Evolutionary conservation across 805 yeast genomes (phyloP), one percentile per base, ranked within the genome.

Genomic region (Zygoascus ofunaensis): DNA sequence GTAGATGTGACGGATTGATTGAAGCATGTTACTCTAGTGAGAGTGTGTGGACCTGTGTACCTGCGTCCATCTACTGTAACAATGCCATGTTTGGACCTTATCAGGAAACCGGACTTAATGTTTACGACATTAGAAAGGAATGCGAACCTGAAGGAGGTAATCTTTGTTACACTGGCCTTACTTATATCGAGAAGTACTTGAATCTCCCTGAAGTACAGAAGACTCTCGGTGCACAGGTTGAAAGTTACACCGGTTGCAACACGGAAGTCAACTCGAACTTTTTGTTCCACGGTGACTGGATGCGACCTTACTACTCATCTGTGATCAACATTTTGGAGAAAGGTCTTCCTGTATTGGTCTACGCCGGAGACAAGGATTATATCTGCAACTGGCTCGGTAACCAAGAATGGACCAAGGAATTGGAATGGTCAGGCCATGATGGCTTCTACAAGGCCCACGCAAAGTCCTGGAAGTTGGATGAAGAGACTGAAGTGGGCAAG

Each of bases 331-430:
- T 87, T 49, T 73, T 90, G 54, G 87, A 87, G 50, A 62, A 72
- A 20, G 82, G 73, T 8, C 57, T 89, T 41, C 96, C 96, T 2
- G 89, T 87, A 21, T 73, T 90, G 61, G 73, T 90, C 50, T 90
- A 89, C 57, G 95, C 95, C 14, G 97, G 97, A 60, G 96, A 89
- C 68, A 86, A 87, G 68, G 97, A 89, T 65, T 89, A 80, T 65
- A 89, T 89, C 60, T 89, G 97, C 69, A 89, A 90, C 70, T 89
- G 96, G 96, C 74, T 90, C 58, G 97, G 97, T 52, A 87, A 87
- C 63, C 76, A 79, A 58, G 92, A 82, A 14, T 85, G 95, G 94
- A 71, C 90, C 32, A 46, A 56, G 23, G 75, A 68, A 39, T 72
- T 87, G 44, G 83, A 82, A 57, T 83, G 86, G 84, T 62, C 71